A percentile compares a stretch with the other conserved stretches of the same genome.
These are phyloP conservation scores for Hyaloperonospora arabidopsidis DNA, from an alignment of 352 stramenopile genomes.

Conservation along the genomic window DNA sequence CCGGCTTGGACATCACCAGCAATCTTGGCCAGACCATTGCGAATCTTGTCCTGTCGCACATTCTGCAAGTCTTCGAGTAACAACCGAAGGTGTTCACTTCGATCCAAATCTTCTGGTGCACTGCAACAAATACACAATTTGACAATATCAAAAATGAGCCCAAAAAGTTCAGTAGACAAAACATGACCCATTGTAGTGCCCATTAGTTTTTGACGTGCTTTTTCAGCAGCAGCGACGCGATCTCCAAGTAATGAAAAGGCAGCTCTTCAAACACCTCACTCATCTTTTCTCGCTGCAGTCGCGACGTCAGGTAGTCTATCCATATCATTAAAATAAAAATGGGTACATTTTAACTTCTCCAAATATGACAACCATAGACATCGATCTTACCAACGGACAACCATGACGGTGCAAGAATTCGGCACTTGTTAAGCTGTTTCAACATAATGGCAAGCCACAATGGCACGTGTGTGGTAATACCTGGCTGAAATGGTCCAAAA, in stretches of 20 bases:
- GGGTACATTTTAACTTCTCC: constrained; percentile 1
- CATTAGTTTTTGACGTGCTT: constrained; percentile 37
- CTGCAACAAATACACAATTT: constrained; percentile 18
- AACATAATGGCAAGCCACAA: constrained; percentile 87
- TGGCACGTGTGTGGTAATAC: constrained; percentile 75
- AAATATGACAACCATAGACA: constrained; percentile 14
- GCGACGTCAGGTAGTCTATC: constrained; percentile 48
- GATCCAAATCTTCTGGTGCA: constrained; percentile 75
- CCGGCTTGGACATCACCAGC: constrained; percentile 65
- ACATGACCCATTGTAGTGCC: not conserved
- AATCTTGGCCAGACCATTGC: constrained; percentile 80
- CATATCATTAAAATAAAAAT: constrained; percentile 5
- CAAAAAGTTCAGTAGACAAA: not conserved
- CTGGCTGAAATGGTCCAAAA: constrained; percentile 84
- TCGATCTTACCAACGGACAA: constrained; percentile 54
- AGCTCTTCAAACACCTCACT: constrained; percentile 74
- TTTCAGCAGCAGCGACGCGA: constrained; percentile 75
- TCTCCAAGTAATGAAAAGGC: constrained; percentile 84
- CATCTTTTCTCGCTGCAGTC: constrained; percentile 62
- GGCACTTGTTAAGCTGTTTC: constrained; percentile 84
- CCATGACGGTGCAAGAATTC: constrained; percentile 74
- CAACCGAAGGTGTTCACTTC: constrained; percentile 72
- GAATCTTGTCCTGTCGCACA: constrained; percentile 85
- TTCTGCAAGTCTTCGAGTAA: constrained; percentile 85
- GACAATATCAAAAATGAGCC: not conserved